These are phyloP conservation scores for Gypsophila paniculata DNA, from an alignment of 179 eudicot genomes.

Conservation along the genomic window DNA sequence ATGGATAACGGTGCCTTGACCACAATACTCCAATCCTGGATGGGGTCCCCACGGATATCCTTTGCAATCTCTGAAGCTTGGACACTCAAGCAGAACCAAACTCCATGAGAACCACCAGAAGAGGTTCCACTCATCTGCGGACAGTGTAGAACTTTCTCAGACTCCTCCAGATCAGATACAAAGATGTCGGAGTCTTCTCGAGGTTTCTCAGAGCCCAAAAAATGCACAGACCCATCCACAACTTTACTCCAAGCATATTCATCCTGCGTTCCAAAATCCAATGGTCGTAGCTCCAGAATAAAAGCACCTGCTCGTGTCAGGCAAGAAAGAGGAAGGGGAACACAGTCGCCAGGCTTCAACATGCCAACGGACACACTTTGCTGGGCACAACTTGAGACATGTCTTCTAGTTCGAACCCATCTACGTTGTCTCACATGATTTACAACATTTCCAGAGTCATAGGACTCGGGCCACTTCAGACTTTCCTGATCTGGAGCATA, in stretches of 20 bases:
- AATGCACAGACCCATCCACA: constrained; percentile 38
- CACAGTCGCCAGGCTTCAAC: constrained; percentile 63
- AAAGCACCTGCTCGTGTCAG: constrained; percentile 50
- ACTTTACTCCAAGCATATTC: constrained; percentile 82
- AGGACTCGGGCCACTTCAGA: constrained; percentile 71
- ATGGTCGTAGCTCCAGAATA: constrained; percentile 60
- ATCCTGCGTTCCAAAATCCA: constrained; percentile 35
- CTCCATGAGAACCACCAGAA: constrained; percentile 50
- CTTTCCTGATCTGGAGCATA: constrained; percentile 70
- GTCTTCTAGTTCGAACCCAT: constrained; percentile 75
- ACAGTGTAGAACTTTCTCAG: constrained; percentile 66
- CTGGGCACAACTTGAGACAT: constrained; percentile 28
- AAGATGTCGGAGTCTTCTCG: constrained; percentile 46
- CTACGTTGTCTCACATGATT: constrained; percentile 65
- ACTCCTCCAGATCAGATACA: constrained; percentile 58
- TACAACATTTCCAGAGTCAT: constrained; percentile 37
- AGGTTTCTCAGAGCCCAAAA: constrained; percentile 35
- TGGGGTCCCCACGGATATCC: constrained; percentile 78
- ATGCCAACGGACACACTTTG: constrained; percentile 52
- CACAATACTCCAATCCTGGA: constrained; percentile 85
- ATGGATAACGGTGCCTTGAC: constrained; percentile 74
- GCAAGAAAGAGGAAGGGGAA: constrained; percentile 72
- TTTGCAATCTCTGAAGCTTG: constrained; percentile 84
- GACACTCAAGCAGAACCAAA: constrained; percentile 78
- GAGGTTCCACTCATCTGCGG: constrained; percentile 58